A percentile compares a stretch with the other conserved stretches of the same genome.
These are phyloP conservation scores for Alnus glutinosa DNA, from an alignment of 306 rosid genomes.

Conservation along the genomic window DNA sequence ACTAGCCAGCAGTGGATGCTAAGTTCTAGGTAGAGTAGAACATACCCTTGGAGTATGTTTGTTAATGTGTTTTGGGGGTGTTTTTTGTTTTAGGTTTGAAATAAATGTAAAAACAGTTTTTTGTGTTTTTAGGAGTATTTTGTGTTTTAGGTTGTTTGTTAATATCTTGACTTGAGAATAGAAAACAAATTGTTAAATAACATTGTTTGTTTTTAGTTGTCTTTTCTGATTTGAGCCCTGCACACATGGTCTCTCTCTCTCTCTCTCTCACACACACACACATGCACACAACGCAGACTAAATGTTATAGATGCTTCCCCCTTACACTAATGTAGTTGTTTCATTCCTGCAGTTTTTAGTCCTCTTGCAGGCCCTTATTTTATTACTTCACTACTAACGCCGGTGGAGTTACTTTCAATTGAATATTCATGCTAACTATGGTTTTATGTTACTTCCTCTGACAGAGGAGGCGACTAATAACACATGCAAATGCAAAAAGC, in stretches of 20 bases:
- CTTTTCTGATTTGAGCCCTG: not conserved
- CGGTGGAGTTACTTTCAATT: slow-evolving; percentile 12
- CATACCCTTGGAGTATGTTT: too few relatives aligned
- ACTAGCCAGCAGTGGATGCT: not conserved
- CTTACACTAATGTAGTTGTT: not conserved
- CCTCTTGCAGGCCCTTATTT: not conserved
- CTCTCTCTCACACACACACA: not conserved
- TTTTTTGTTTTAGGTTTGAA: too few relatives aligned
- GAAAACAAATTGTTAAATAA: too few relatives aligned
- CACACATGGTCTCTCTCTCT: not conserved
- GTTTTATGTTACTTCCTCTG: slow-evolving; percentile 14
- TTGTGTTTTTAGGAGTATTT: too few relatives aligned
- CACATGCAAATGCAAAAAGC: slow-evolving; percentile 97
- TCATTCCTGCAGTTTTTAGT: not conserved
- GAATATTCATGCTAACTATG: not conserved
- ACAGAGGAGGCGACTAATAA: slow-evolving; percentile 89
- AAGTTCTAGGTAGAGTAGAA: not conserved
- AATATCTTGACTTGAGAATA: too few relatives aligned
- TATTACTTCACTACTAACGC: not conserved
- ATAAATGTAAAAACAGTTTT: too few relatives aligned
- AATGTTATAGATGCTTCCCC: not conserved
- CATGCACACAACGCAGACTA: not conserved
- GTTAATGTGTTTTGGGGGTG: too few relatives aligned
- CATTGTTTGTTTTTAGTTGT: not conserved
- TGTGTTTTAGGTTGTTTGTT: too few relatives aligned